These are phyloP conservation scores for Bryoerythrophyllum caledonicum DNA, from an alignment of 225 moss, liverwort and hornwort species.

Conservation along the genomic window DNA sequence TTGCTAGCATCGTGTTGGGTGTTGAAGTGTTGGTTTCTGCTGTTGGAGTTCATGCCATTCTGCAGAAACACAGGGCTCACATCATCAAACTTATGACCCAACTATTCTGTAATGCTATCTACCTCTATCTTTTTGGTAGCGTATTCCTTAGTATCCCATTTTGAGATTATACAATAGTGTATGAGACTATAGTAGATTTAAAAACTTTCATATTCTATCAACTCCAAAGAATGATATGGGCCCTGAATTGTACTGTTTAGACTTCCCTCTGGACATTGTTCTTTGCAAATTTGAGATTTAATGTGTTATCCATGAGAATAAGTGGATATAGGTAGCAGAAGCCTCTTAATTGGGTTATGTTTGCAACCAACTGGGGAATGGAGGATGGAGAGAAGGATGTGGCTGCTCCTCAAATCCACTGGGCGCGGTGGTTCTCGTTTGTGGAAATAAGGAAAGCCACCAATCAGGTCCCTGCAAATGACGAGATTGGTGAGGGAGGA, in stretches of 20 bases:
- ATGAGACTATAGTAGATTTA: too few relatives aligned
- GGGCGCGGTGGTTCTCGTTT: conserved; percentile 69
- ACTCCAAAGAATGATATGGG: too few relatives aligned
- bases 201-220: too few relatives aligned
- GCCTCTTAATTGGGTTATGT: background rate
- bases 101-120: conserved; percentile 37
- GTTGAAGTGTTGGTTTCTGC: conserved; percentile 14
- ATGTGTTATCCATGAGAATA: background rate
- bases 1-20: conserved; percentile 57
- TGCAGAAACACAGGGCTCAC: conserved; percentile 57
- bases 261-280: too few relatives aligned
- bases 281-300: too few relatives aligned
- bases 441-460: conserved; percentile 68
- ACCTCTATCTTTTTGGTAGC: background rate
- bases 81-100: conserved; percentile 41
- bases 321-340: background rate
- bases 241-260: too few relatives aligned
- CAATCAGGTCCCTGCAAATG: conserved; percentile 53
- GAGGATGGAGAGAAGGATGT: conserved; percentile 57
- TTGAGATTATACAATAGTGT: too few relatives aligned
- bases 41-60: conserved; percentile 28
- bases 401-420: conserved; percentile 74
- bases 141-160: too few relatives aligned
- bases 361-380: conserved; percentile 59
- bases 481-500: conserved; percentile 80